A percentile compares a stretch with the other conserved stretches of the same genome.
Conservation (phyloP, 1,284 basidiomycete species). For the Ustilago crameri region DNA sequence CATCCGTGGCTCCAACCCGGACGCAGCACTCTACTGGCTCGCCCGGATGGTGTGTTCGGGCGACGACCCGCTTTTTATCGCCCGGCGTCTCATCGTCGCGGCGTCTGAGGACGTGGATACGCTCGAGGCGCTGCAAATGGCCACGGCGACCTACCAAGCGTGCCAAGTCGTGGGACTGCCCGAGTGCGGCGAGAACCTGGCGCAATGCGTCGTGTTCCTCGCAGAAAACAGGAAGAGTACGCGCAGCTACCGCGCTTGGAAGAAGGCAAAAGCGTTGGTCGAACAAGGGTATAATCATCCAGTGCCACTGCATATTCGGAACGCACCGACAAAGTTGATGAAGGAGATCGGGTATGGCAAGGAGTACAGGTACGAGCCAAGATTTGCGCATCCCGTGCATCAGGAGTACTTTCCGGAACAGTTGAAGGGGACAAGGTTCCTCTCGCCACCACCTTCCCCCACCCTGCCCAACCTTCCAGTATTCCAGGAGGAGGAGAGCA, state of each 20-base stretch:
- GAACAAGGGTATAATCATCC: constrained; percentile 69
- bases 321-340: constrained; percentile 86
- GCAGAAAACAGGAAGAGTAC: constrained; percentile 86
- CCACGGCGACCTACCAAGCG: constrained; percentile 54
- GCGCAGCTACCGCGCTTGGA: constrained; percentile 69
- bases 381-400: constrained; percentile 73
- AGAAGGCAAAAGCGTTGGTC: constrained; percentile 57
- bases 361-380: constrained; percentile 77
- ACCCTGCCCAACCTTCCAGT: not conserved
- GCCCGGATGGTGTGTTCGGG: constrained; percentile 72
- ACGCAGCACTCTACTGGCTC: constrained; percentile 86
- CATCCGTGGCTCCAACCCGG: constrained; percentile 81
- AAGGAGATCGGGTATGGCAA: constrained; percentile 78
- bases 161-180: constrained; percentile 82
- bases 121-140: constrained; percentile 72
- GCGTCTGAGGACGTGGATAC: constrained; percentile 87
- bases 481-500: not conserved
- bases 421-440: constrained; percentile 71
- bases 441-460: constrained; percentile 73
- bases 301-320: constrained; percentile 83
- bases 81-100: constrained; percentile 81
- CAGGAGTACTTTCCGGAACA: constrained; percentile 71
- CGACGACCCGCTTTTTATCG: constrained; percentile 87
- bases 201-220: constrained; percentile 83
- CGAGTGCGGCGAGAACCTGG: constrained; percentile 71